A percentile compares a stretch with the other conserved stretches of the same genome.
Evolutionary conservation across 2,329 filamentous ascomycete genomes (phyloP).

Genomic region (Alternaria sp.): DNA sequence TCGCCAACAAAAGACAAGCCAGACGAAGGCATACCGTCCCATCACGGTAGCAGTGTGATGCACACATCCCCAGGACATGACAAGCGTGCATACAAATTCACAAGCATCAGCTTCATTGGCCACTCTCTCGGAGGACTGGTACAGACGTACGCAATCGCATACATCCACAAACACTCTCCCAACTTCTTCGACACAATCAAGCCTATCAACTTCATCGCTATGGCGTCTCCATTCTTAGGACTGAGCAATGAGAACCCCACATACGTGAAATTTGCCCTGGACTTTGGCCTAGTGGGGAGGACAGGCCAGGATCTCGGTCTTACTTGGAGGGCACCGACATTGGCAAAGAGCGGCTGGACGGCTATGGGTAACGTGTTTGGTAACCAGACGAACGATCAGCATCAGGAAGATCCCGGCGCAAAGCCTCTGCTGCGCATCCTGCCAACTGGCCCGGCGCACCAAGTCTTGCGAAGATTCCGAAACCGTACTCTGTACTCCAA

Average conservation of each 20-base stretch:
- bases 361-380: constrained; percentile 83
- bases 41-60: constrained; percentile 68
- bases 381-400: constrained; percentile 62
- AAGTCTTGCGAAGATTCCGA: constrained; percentile 83
- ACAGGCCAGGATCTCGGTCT: constrained; percentile 94
- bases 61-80: constrained; percentile 53
- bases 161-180: constrained; percentile 95
- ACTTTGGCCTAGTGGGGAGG: constrained; percentile 94
- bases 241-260: constrained; percentile 97
- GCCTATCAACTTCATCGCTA: constrained; percentile 86
- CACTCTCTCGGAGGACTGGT: constrained; percentile 90
- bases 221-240: constrained; percentile 87
- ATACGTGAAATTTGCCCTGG: constrained; percentile 95
- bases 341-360: constrained; percentile 85
- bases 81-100: constrained; percentile 76
- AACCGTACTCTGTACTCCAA: constrained; percentile 95
- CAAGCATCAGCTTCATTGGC: constrained; percentile 92
- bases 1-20: constrained; percentile 50
- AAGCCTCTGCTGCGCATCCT: constrained; percentile 89
- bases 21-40: constrained; percentile 56
- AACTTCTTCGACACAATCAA: constrained; percentile 85
- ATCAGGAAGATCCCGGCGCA: constrained; percentile 72
- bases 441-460: constrained; percentile 88
- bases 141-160: constrained; percentile 93
- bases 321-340: constrained; percentile 88